Percentiles rank a stretch among this genome's conserved stretches.
Conservation (phyloP, 2,329 filamentous ascomycete species). For the Ascochyta rabiei region DNA sequence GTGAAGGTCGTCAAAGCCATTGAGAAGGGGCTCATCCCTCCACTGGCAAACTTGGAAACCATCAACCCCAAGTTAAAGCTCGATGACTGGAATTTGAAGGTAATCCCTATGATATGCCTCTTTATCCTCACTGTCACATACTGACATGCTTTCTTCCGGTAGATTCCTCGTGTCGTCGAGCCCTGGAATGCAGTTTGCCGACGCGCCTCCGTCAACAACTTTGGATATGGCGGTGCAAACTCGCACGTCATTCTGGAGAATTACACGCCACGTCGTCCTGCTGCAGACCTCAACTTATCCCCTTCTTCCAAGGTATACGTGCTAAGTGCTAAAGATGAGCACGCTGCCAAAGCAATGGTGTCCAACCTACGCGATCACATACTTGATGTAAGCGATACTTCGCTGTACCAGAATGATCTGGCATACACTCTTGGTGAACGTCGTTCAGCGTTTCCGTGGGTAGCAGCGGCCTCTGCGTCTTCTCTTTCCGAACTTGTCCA, state of each 20-base stretch:
- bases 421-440: constrained; percentile 15
- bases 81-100: constrained; percentile 2
- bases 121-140: not conserved
- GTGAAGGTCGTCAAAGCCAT: constrained; percentile 33
- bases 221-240: constrained; percentile 24
- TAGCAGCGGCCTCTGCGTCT: not conserved
- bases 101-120: not conserved
- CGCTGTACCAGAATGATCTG: constrained; percentile 3
- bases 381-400: not conserved
- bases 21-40: constrained; percentile 33
- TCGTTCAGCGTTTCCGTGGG: constrained; percentile 8
- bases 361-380: not conserved
- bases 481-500: not conserved
- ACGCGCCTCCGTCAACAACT: constrained; percentile 14
- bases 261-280: not conserved
- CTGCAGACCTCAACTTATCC: not conserved
- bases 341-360: not conserved
- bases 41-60: constrained; percentile 24
- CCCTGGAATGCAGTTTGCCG: not conserved
- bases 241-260: constrained; percentile 17
- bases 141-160: not conserved
- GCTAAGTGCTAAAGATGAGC: too few species aligned
- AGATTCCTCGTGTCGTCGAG: not conserved
- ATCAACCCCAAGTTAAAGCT: constrained; percentile 20
- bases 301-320: too few species aligned